A percentile compares a stretch with the other conserved stretches of the same genome.
Conservation (phyloP, 2,329 filamentous ascomycete species). For the Microthyrium microscopicum region DNA sequence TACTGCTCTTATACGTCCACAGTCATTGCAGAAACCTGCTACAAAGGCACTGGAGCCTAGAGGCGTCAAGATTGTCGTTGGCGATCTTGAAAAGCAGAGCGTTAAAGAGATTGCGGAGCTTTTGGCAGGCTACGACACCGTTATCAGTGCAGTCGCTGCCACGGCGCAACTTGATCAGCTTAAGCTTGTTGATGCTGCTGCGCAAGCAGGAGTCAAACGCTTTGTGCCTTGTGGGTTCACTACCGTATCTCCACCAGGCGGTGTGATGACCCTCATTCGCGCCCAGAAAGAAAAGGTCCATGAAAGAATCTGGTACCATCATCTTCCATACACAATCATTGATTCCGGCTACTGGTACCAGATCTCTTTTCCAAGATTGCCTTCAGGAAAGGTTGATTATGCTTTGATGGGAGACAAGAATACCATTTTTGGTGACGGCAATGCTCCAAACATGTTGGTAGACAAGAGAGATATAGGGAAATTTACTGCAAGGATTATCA, state of each 20-base stretch:
- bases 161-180: constrained; percentile 5
- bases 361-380: constrained; percentile 26
- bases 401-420: constrained; percentile 20
- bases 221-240: constrained; percentile 10
- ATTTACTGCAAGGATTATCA: constrained; percentile 34
- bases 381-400: constrained; percentile 31
- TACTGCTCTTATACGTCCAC: constrained; percentile 28
- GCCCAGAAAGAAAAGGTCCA: constrained; percentile 33
- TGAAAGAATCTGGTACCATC: constrained; percentile 30
- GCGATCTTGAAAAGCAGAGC: constrained; percentile 24
- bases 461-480: constrained; percentile 37
- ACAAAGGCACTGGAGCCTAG: constrained; percentile 23
- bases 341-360: constrained; percentile 46
- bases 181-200: constrained; percentile 8
- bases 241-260: constrained; percentile 9
- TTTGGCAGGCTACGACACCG: constrained; percentile 15
- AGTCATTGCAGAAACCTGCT: constrained; percentile 31
- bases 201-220: constrained; percentile 5
- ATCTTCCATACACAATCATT: constrained; percentile 38
- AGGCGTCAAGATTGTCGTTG: constrained; percentile 27
- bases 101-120: not conserved
- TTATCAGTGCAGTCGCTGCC: constrained; percentile 15
- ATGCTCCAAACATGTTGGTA: constrained; percentile 26
- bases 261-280: constrained; percentile 3
- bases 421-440: constrained; percentile 30